A percentile compares a stretch with the other conserved stretches of the same genome.
These are phyloP conservation scores for Leccinum pachyderme DNA, from an alignment of 1,284 basidiomycete species.

Conservation along the genomic window DNA sequence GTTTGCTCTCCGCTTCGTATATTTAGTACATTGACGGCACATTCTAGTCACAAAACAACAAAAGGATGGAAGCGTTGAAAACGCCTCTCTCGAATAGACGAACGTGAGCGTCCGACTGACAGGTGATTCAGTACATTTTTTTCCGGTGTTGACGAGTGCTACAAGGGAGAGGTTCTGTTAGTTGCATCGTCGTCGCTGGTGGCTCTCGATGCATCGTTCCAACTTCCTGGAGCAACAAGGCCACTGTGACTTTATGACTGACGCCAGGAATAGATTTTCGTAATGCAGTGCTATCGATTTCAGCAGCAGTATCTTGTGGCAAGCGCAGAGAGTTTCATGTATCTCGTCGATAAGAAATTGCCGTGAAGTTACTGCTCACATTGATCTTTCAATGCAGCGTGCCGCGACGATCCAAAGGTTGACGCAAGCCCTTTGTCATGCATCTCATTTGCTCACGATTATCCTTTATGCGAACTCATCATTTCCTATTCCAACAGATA, in stretches of 20 bases:
- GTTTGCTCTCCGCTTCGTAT: not conserved
- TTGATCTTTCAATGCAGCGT: not conserved
- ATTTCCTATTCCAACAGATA: not conserved
- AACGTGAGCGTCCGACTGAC: conserved; percentile 1
- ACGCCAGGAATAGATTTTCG: not conserved
- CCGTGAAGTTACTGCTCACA: not conserved
- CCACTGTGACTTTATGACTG: conserved; percentile 7
- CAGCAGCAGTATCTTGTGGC: conserved; percentile 1
- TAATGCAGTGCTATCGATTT: not conserved
- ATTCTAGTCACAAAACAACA: not conserved
- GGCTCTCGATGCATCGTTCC: conserved; percentile 5
- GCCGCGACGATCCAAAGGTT: not conserved
- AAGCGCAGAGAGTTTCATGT: conserved; percentile 11
- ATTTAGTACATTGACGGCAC: not conserved
- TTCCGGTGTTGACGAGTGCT: conserved; percentile 2
- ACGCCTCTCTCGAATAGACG: not conserved
- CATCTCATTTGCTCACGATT: not conserved
- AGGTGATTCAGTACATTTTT: not conserved
- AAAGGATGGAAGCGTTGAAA: not conserved
- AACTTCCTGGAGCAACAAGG: not conserved
- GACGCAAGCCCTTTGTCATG: not conserved
- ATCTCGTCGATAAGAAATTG: conserved; percentile 14
- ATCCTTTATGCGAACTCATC: not conserved
- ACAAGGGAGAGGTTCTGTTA: not conserved
- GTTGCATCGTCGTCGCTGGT: conserved; percentile 11